Evolutionary conservation across 805 yeast genomes (phyloP).

Genomic region (Pichia sporocuriosa): DNA sequence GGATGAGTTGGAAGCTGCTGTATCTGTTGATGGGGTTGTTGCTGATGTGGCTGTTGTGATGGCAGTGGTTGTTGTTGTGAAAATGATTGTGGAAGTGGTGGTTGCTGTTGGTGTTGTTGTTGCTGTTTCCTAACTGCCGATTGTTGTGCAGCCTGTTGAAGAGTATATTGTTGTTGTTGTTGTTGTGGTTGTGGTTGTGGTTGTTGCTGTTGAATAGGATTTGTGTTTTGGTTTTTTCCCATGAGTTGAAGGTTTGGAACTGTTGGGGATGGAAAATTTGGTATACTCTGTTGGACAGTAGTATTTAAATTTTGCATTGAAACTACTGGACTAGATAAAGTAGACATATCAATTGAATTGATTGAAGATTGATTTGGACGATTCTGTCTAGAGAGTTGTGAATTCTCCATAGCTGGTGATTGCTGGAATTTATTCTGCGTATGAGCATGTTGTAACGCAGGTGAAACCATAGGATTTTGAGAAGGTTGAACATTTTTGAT

Average conservation of each 20-base stretch:
- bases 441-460: slow-evolving; percentile 1
- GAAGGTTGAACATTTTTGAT: too few relatives aligned
- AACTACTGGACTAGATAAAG: slow-evolving; percentile 5
- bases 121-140: slow-evolving; percentile 6
- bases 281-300: neutral
- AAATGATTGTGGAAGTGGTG: slow-evolving; percentile 5
- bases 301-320: slow-evolving; percentile 5
- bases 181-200: slow-evolving; percentile 3
- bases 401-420: neutral
- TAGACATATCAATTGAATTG: slow-evolving; percentile 2
- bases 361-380: neutral
- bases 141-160: slow-evolving; percentile 8
- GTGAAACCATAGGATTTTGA: neutral
- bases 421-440: neutral
- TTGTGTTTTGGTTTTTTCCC: neutral
- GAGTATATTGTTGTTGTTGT: slow-evolving; percentile 1
- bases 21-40: neutral
- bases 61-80: slow-evolving; percentile 8
- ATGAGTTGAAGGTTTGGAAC: slow-evolving; percentile 9
- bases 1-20: slow-evolving; percentile 10
- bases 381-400: neutral
- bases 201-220: slow-evolving; percentile 8
- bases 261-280: slow-evolving; percentile 6
- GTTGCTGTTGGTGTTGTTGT: neutral
- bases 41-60: neutral